A percentile compares a stretch with the other conserved stretches of the same genome.
Evolutionary conservation across 176 grass and related monocot species (phyloP).

Genomic region (Triticum dicoccoides): DNA sequence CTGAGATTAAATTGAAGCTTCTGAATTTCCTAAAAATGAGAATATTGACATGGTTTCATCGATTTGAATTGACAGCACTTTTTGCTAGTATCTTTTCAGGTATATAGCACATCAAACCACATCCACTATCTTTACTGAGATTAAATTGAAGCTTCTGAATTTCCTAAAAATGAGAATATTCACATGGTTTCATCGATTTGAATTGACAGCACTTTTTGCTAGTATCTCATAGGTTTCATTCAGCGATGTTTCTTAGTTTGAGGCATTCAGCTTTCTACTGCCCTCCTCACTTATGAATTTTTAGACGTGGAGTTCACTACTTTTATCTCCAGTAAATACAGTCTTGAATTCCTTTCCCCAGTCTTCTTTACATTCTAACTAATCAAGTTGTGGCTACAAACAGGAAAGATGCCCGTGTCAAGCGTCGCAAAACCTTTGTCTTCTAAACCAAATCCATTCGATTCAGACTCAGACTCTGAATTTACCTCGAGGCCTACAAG

Average conservation of each 20-base stretch:
- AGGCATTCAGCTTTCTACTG: background rate
- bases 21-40: too few species aligned
- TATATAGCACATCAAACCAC: background rate
- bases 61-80: too few species aligned
- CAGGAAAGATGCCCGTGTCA: conserved; percentile 18
- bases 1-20: too few species aligned
- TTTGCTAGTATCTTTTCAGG: too few species aligned
- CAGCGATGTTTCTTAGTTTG: background rate
- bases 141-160: background rate
- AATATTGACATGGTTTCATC: too few species aligned
- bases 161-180: background rate
- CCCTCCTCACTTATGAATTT: background rate
- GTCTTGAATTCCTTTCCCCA: background rate
- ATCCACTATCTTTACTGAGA: background rate
- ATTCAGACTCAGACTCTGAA: conserved; percentile 20
- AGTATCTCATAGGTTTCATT: background rate
- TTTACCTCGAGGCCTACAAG: background rate
- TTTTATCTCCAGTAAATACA: background rate
- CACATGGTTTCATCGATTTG: background rate
- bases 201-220: background rate
- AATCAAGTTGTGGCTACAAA: background rate
- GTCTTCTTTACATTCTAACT: background rate
- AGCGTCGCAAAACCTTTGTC: background rate
- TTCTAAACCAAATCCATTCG: conserved; percentile 21
- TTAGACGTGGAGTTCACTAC: background rate